Evolutionary conservation across 805 yeast genomes (phyloP), one percentile per base, ranked within the genome.

Genomic region (Torulaspora delbrueckii): DNA sequence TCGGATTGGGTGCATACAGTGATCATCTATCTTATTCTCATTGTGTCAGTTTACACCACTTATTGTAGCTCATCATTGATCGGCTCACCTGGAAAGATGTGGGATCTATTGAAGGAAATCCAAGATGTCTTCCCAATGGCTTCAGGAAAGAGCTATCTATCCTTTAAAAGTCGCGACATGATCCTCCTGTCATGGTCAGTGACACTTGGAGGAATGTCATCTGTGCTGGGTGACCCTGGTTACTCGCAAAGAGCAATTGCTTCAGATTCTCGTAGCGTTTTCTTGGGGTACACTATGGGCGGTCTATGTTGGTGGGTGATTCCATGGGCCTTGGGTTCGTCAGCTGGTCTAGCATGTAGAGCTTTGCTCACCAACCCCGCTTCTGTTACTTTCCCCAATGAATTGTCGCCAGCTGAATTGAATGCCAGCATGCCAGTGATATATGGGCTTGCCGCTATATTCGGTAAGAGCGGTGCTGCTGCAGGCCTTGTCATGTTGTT

Each of bases 1-100:
- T 71, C 79, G 4, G 80, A 76, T 52, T 75, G 75, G 72, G 67
- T 72, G 39, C 79, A 75, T 55, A 72, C 77, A 0, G 73, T 72
- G 25, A 68, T 75, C 42, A 68, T 75, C 37, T 72, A 68, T 48
- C 52, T 68, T 19, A 63, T 73, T 16, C 57, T 73, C 10, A 50
- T 72, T 23, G 58, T 65, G 6, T 47, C 69, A 3, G 56, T 55
- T 7, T 72, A 63, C 52, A 62, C 59, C 6, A 60, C 66, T 5
- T 74, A 66, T 47, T 57, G 70, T 27, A 55, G 67, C 12, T 66
- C 73, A 5, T 52, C 57, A n/a, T 50, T 60, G 19, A 67, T 73
- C 31, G 79, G 79, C 3, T 69, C 76, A 0, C 73, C 76, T 5
- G 69, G 67, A 1, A 68, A 62, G 37, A 58, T 75, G 64, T 71